Conservation (phyloP, 2,329 filamentous ascomycete species). For the Macrophomina tecta region DNA sequence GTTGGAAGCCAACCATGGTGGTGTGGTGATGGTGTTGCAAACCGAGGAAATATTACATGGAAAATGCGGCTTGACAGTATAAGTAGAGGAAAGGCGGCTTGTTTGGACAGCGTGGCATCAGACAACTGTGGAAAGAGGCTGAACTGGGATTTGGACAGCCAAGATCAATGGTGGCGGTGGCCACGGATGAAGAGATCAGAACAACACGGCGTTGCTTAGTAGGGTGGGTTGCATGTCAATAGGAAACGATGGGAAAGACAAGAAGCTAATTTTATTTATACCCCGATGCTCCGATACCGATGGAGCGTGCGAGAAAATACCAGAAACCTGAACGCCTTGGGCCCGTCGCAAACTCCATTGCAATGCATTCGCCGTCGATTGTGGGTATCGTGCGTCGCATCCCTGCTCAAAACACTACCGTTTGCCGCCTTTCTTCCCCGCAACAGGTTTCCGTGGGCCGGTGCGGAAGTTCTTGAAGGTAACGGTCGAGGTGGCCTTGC, state of each 20-base stretch:
- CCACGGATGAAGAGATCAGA: background rate
- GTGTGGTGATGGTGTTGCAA: background rate
- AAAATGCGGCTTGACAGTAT: background rate
- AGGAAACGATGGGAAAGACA: background rate
- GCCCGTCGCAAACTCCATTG: constrained; percentile 13
- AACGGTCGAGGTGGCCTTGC: constrained; percentile 48
- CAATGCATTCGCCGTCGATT: constrained; percentile 9
- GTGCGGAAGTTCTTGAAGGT: constrained; percentile 38
- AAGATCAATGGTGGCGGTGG: background rate
- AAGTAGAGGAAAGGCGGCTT: background rate
- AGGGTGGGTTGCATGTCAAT: background rate
- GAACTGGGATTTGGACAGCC: background rate
- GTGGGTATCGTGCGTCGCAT: constrained; percentile 16
- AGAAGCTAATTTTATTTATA: constrained; percentile 11
- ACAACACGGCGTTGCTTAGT: background rate
- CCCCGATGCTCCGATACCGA: constrained; percentile 4
- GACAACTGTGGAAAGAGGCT: background rate
- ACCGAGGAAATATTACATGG: background rate
- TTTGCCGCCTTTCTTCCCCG: constrained; percentile 25
- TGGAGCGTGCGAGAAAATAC: constrained; percentile 17
- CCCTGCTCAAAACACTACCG: constrained; percentile 3
- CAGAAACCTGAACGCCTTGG: constrained; percentile 18
- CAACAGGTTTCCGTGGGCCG: constrained; percentile 21
- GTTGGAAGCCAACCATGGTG: background rate
- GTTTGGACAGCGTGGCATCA: background rate